Percentiles rank a stretch among this genome's conserved stretches.
Evolutionary conservation across 345 rosid species (phyloP).

Genomic region (Ceriops tagal): DNA sequence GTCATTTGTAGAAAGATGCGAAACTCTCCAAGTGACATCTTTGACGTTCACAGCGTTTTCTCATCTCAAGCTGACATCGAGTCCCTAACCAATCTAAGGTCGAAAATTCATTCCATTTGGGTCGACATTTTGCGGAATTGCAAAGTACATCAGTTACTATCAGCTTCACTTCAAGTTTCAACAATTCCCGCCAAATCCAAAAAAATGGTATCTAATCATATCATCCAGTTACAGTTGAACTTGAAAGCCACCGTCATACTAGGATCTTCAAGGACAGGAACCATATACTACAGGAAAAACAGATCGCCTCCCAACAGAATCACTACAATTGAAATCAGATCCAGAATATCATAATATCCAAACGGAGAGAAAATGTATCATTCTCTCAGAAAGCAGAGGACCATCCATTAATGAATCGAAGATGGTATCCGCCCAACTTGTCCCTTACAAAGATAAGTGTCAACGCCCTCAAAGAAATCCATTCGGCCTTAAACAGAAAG

Average conservation of each 20-base stretch:
- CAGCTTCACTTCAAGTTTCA: not conserved
- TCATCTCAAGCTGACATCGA: too few relatives aligned
- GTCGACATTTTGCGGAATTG: too few relatives aligned
- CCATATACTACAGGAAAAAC: not conserved
- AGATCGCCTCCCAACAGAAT: constrained; percentile 7
- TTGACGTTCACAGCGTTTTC: too few relatives aligned
- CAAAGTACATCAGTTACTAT: too few relatives aligned
- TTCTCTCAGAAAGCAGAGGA: constrained; percentile 18
- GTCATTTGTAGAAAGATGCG: too few relatives aligned
- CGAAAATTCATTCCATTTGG: too few relatives aligned
- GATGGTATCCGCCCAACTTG: constrained; percentile 9
- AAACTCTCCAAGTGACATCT: too few relatives aligned
- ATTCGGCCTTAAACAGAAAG: constrained; percentile 2
- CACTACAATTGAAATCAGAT: not conserved
- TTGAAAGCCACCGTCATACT: not conserved
- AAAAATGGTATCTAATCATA: not conserved
- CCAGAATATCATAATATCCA: not conserved
- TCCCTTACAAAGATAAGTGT: constrained; percentile 10
- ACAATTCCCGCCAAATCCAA: not conserved
- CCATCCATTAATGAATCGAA: constrained; percentile 8
- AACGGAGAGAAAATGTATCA: not conserved
- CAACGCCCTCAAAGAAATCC: constrained; percentile 14
- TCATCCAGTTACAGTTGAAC: not conserved
- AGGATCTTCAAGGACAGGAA: not conserved
- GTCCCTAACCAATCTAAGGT: too few relatives aligned